These are phyloP conservation scores for Ascocoryne sarcoides DNA, from an alignment of 2,329 filamentous ascomycete genomes.

Conservation along the genomic window DNA sequence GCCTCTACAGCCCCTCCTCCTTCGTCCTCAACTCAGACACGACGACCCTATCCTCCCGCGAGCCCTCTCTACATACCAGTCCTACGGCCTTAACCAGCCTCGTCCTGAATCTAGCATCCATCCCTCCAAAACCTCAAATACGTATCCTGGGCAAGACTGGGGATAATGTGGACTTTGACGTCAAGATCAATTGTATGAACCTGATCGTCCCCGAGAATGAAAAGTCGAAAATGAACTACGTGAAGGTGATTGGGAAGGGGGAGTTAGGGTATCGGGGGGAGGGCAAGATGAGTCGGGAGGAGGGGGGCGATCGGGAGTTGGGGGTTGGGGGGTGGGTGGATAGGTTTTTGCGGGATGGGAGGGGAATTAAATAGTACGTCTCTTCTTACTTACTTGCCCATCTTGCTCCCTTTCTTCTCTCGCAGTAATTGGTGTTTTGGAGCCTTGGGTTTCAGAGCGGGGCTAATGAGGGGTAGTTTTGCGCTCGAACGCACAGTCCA, in stretches of 20 bases:
- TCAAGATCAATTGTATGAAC: constrained; percentile 46
- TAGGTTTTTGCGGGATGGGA: constrained; percentile 19
- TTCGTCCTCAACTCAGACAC: constrained; percentile 43
- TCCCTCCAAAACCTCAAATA: constrained; percentile 47
- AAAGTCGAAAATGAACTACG: constrained; percentile 40
- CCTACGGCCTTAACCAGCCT: constrained; percentile 37
- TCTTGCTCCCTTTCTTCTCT: too few species aligned
- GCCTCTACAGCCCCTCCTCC: constrained; percentile 39
- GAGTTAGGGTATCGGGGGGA: constrained; percentile 41
- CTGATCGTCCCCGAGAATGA: constrained; percentile 35
- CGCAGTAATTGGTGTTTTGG: too few species aligned
- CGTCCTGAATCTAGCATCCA: constrained; percentile 39
- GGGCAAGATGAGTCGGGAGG: constrained; percentile 9
- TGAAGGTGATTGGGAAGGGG: constrained; percentile 40
- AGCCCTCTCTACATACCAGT: constrained; percentile 40
- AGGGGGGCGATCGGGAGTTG: constrained; percentile 17
- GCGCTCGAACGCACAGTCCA: constrained; percentile 42
- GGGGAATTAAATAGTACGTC: constrained; percentile 19
- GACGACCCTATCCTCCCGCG: constrained; percentile 38
- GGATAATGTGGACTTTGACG: constrained; percentile 41
- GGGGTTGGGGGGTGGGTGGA: constrained; percentile 17
- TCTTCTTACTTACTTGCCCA: not conserved
- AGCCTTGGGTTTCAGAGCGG: constrained; percentile 19
- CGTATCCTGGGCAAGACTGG: constrained; percentile 36
- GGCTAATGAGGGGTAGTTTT: constrained; percentile 34